These are phyloP conservation scores for Chamaecyparis obtusa DNA, from an alignment of 75 land plant genomes.

Conservation along the genomic window DNA sequence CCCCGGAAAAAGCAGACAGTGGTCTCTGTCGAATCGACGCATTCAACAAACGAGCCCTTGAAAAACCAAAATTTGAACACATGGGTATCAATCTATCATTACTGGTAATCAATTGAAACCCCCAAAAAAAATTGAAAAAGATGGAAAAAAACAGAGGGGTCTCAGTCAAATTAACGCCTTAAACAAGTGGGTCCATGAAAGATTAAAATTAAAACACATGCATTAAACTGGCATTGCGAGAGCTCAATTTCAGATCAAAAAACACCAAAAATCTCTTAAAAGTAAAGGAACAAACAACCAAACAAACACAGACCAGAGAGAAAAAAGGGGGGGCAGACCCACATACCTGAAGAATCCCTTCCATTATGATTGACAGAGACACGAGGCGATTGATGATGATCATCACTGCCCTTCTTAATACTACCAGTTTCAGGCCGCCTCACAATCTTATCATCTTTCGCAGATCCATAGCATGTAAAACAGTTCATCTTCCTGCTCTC, in stretches of 20 bases:
- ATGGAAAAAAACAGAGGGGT: neutral
- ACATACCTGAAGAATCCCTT: constrained; percentile 7
- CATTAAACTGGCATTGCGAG: neutral
- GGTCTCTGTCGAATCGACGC: neutral
- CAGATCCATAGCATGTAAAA: constrained; percentile 11
- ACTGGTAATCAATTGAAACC: neutral
- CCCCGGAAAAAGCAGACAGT: neutral
- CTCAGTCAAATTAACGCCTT: neutral
- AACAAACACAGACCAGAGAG: neutral
- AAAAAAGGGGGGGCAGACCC: neutral
- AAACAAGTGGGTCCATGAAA: neutral
- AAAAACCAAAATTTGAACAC: neutral
- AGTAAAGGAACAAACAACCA: neutral
- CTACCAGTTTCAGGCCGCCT: neutral
- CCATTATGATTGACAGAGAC: neutral
- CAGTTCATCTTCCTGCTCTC: neutral
- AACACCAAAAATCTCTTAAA: neutral
- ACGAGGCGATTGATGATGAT: neutral
- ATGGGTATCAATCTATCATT: neutral
- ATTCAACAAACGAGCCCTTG: neutral
- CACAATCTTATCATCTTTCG: neutral
- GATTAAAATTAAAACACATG: neutral
- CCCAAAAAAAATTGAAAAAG: neutral
- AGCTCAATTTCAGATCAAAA: neutral
- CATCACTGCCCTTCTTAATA: neutral